Base-by-base conservation (phyloP, 2,329 filamentous ascomycete genomes). In the Arachnomyces sp. region DNA sequence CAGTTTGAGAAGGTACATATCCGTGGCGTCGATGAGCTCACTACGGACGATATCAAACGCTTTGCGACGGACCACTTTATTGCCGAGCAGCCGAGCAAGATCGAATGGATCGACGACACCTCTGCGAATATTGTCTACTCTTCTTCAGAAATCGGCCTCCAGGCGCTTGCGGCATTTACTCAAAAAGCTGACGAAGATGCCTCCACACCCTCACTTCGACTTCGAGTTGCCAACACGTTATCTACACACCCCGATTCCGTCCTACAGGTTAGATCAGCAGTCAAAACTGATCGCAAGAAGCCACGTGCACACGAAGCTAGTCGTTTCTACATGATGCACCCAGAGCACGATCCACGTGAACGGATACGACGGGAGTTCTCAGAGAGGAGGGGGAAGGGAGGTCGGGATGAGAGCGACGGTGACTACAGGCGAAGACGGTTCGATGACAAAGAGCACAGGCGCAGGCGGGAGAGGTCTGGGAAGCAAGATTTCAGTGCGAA, bases 31-130 rank as follows among this genome's bases (percentile, higher is more conserved):
- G 83, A 94, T 55, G 78, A 82, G 32, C 70, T 96, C 57, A 85
- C 82, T 25, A 88, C 88, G 18, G 74, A 79, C 40, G 79, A 94
- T 48, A 82, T 96, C 52, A 81, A 83, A 51, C 70, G 74, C 43
- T 95, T 88, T 53, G 77, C 86, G 7, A 64, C 70, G 35, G 73
- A 84, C 47, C 76, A 92, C 59, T 87, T 76, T 54, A 66, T 71
- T 28, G 59, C 63, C 11, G 69, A 72, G 40, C 56, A 67, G 38
- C 69, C 80, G 42, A 68, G 75, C 41, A 73, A 76, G 45, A 71
- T 95, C 47, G 88, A 96, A 65, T 98, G 92, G 92, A 87, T 98
- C 49, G 86, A 96, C 59, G 92, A 98, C 61, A 81, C 78, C 5
- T 90, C 87, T 0, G 86, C 87, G 46, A 96, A 96, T 58, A 70